A percentile compares a stretch with the other conserved stretches of the same genome.
Evolutionary conservation across 2,329 filamentous ascomycete species (phyloP).

Genomic region (Dothistroma septosporum): DNA sequence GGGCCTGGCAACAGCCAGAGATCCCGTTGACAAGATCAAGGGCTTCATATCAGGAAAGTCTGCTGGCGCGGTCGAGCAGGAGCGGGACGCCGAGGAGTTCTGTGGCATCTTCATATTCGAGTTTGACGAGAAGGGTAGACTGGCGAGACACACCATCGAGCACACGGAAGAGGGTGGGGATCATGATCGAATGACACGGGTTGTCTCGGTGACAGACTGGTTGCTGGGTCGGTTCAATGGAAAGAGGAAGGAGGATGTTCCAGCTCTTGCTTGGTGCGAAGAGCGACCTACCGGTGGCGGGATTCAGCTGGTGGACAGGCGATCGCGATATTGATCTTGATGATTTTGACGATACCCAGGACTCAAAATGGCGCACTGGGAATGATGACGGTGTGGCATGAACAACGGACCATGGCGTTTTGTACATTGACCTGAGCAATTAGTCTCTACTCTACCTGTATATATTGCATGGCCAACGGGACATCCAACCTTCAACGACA

Average conservation of each 20-base stretch:
- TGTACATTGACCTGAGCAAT: background rate
- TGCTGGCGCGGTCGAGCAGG: constrained; percentile 33
- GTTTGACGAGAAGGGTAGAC: constrained; percentile 80
- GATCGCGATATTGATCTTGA: constrained; percentile 14
- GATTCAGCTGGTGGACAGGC: constrained; percentile 20
- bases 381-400: background rate
- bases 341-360: constrained; percentile 17
- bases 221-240: constrained; percentile 72
- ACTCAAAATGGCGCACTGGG: background rate
- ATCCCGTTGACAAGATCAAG: constrained; percentile 53
- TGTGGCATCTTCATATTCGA: constrained; percentile 92
- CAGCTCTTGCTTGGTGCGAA: constrained; percentile 42
- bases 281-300: constrained; percentile 17
- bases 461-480: background rate
- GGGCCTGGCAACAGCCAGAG: constrained; percentile 34
- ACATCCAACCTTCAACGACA: background rate
- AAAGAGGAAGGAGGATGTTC: constrained; percentile 40
- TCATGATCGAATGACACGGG: constrained; percentile 78
- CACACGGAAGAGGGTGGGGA: constrained; percentile 78
- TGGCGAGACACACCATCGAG: constrained; percentile 88
- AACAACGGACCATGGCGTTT: background rate
- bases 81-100: constrained; percentile 61
- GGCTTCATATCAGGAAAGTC: constrained; percentile 54
- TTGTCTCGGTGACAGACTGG: constrained; percentile 94
- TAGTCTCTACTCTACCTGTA: background rate